Base-by-base conservation (phyloP, 73 alveolate genomes). In the Urostyla sp. region DNA sequence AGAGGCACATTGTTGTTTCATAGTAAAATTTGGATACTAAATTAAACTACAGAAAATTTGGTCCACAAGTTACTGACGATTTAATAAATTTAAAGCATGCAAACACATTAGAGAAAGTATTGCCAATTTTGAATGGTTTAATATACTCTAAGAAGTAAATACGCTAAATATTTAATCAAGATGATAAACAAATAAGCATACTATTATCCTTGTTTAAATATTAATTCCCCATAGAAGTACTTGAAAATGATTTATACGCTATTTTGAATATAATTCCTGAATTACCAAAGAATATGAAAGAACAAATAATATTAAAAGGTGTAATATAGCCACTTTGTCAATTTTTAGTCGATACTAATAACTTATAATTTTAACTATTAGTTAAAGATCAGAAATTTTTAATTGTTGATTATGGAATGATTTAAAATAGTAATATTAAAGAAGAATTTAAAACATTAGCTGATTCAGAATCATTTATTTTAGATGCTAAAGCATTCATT, bases 71-170 rank as follows among this genome's bases (percentile, higher is more conserved):
- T 13, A n/a, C 38, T 20, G 73, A 77, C 0, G 77, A 44, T 26
- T 26, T 60, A 2, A 16, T 59, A 16, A 73, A 77, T 30, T 18
- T 28, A 10, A 57, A 35, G 27, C 55, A 27, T 5, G 51, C 60
- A 20, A 72, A 77, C 61, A 44, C 10, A 28, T 51, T 77, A 15
- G 88, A 77, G 50, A 77, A 77, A 26, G 38, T 77, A n/a, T 58
- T 77, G 46, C 88, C 88, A 43, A 80, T 77, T n/a, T 23, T 77
- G 1, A 77, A 77, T 59, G 88, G 88, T 27, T 34, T 77, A 0
- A 43, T 77, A 10, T 77, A 45, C 35, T 20, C 60, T 30, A 77
- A 59, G 31, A 7, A 55, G 16, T 49, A 54, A 32, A 75, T 56
- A 16, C 24, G 87, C 2, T 36, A 40, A 7, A 54, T 40, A 34